Percentiles rank a stretch among this genome's conserved stretches.
These are phyloP conservation scores for Trichoderma sp. DNA, from an alignment of 2,329 filamentous ascomycete genomes.

Conservation along the genomic window DNA sequence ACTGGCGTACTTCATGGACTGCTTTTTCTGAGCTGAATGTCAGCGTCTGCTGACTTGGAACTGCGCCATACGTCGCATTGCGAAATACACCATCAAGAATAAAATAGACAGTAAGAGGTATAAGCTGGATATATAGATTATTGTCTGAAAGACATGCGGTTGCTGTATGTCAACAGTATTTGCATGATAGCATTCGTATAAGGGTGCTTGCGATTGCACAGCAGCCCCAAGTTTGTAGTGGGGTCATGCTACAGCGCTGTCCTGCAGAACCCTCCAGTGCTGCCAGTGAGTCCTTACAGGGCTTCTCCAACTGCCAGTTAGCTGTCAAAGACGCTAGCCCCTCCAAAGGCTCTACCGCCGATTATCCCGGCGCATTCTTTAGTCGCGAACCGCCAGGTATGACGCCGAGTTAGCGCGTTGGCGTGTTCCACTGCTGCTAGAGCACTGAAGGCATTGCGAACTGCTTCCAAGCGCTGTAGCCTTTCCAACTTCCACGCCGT, in stretches of 20 bases:
- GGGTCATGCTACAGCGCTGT: constrained; percentile 1
- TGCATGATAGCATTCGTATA: background rate
- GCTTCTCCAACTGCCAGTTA: background rate
- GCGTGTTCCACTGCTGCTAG: background rate
- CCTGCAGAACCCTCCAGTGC: background rate
- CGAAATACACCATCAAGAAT: background rate
- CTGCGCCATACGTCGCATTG: background rate
- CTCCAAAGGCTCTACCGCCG: background rate
- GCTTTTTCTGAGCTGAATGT: background rate
- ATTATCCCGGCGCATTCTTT: background rate
- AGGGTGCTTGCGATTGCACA: background rate
- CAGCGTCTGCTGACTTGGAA: background rate
- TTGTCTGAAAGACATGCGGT: background rate
- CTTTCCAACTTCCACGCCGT: background rate
- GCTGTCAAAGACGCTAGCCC: background rate
- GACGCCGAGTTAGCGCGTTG: constrained; percentile 16
- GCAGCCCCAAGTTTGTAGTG: background rate
- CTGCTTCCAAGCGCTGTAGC: background rate
- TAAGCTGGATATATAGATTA: background rate
- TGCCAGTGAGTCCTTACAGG: background rate
- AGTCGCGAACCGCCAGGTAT: constrained; percentile 18
- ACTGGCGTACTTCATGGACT: background rate
- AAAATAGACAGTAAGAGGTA: background rate
- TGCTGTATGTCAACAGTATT: background rate
- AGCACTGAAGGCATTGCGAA: background rate